Evolutionary conservation across 176 grass and related monocot species (phyloP), one percentile per base, ranked within the genome.

Genomic region (Avena insularis): DNA sequence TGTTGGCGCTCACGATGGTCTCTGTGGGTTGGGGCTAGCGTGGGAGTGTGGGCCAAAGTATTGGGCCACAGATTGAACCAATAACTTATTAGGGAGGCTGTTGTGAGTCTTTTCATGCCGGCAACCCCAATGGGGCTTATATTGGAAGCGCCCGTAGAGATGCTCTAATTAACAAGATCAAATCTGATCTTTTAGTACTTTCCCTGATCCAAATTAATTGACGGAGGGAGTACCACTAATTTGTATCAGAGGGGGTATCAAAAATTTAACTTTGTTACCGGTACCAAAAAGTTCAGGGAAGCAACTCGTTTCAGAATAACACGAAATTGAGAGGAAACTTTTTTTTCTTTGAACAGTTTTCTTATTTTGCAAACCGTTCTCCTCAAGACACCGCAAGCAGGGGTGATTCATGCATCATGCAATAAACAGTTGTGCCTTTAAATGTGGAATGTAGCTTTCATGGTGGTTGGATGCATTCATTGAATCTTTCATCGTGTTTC

Each of bases 401-500:
- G 20, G 23, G 2, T 7, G 20, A 49, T 56, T 79, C 55, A 79
- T 50, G 23, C 67, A 57, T 57, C n/a, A 49, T 4, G 21, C 33
- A 66, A 74, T 33, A 75, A 80, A 75, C 40, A 49, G 66, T 59
- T 83, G 13, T 20, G 45, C 75, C 31, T 86, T 70, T 84, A 31
- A 79, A 27, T 65, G 59, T 54, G 67, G 45, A 33, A 21, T 6
- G 56, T 87, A 75, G 57, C 89, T 87, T 84, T 87, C 81, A 10
- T 12, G 75, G 82, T 80, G 19, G 89, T 63, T 83, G 79, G 64
- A 21, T 27, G 57, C 57, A 91, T 75, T 87, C 75, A 91, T 59
- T 64, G 58, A 13, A 27, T 81, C 78, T 84, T 84, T 50, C 80
- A 15, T 79, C 83, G 80, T 91, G 89, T 84, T 87, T 59, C 75